Conservation (phyloP, 768 basidiomycete genomes). For the Lactarius vividus region DNA sequence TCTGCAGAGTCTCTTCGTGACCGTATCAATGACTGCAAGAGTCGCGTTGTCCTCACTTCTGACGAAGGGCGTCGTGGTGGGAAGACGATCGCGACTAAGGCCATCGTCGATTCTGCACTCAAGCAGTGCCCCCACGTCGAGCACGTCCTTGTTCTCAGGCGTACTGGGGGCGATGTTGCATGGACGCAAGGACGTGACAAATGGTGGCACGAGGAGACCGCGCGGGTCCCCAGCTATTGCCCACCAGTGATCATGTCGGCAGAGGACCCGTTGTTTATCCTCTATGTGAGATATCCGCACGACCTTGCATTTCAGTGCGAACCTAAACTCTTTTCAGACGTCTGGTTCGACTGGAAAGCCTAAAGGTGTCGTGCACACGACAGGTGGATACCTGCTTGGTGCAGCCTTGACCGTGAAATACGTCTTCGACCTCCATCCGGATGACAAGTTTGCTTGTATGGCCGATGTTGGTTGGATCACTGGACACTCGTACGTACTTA, state of each 20-base stretch:
- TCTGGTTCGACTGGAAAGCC: conserved; percentile 95
- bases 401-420: conserved; percentile 93
- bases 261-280: conserved; percentile 98
- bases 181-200: conserved; percentile 83
- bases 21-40: conserved; percentile 85
- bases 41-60: conserved; percentile 88
- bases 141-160: conserved; percentile 83
- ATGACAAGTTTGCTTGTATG: conserved; percentile 96
- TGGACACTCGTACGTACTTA: conserved; percentile 67
- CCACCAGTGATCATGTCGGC: conserved; percentile 81
- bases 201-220: conserved; percentile 96
- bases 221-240: conserved; percentile 83
- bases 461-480: conserved; percentile 99
- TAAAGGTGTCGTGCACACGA: conserved; percentile 93
- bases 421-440: conserved; percentile 96
- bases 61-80: conserved; percentile 95
- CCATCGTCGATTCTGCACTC: conserved; percentile 89
- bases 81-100: conserved; percentile 91
- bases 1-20: conserved; percentile 92
- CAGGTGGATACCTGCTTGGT: conserved; percentile 87
- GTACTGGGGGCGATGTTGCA: conserved; percentile 80
- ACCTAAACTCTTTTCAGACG: conserved; percentile 51
- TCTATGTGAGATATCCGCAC: conserved; percentile 70
- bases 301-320: neutral
- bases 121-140: conserved; percentile 82